A percentile compares a stretch with the other conserved stretches of the same genome.
Conservation (phyloP, 192 early-diverging fungal genomes). For the Rhizophagus prolifer region DNA sequence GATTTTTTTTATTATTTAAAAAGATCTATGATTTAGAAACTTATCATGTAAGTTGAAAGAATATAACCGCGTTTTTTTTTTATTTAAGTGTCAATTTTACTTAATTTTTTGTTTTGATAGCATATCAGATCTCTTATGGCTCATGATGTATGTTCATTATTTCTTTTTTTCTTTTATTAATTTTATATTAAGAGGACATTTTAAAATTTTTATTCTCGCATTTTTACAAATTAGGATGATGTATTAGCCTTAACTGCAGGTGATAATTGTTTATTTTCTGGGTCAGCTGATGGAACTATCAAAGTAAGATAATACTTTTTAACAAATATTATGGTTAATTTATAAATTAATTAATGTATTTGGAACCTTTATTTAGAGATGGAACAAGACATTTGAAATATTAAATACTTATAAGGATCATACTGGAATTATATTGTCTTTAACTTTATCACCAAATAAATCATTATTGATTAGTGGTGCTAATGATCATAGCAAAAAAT, state of each 20-base stretch:
- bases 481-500: no score
- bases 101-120: slow-evolving; percentile 33
- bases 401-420: slow-evolving; percentile 51
- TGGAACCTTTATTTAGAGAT: slow-evolving; percentile 38
- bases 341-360: not conserved
- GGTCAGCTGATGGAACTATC: slow-evolving; percentile 67
- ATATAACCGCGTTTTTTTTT: not conserved
- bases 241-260: slow-evolving; percentile 55
- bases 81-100: not conserved
- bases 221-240: slow-evolving; percentile 44
- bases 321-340: slow-evolving; percentile 20
- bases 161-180: not conserved
- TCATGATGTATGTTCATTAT: slow-evolving; percentile 42
- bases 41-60: slow-evolving; percentile 38
- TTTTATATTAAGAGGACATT: not conserved
- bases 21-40: slow-evolving; percentile 79
- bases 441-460: slow-evolving; percentile 41
- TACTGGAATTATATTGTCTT: slow-evolving; percentile 58
- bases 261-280: slow-evolving; percentile 54
- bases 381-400: slow-evolving; percentile 62
- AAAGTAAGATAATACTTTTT: slow-evolving; percentile 39
- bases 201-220: not conserved
- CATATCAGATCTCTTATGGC: slow-evolving; percentile 55
- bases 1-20: not conserved
- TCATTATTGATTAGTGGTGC: slow-evolving; percentile 54